These are phyloP conservation scores for Murraya koenigii DNA, from an alignment of 345 rosid genomes.

Conservation along the genomic window DNA sequence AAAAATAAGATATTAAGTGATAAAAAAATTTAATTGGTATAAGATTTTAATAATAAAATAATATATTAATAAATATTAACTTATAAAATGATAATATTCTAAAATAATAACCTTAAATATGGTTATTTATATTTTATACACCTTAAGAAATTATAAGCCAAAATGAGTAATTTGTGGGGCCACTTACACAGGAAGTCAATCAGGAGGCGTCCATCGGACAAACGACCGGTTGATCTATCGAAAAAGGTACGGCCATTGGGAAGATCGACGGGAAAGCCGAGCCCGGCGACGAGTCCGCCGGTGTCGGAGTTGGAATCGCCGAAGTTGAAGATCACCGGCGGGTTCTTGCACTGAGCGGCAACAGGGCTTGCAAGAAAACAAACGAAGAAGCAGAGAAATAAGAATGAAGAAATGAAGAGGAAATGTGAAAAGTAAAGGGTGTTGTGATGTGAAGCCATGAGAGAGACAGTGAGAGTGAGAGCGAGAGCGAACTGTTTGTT, in stretches of 20 bases:
- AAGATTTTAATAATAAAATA: not conserved
- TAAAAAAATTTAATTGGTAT: no score
- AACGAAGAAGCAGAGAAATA: not conserved
- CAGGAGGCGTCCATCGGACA: constrained; percentile 82
- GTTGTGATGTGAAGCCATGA: not conserved
- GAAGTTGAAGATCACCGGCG: constrained; percentile 74
- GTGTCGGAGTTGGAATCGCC: constrained; percentile 96
- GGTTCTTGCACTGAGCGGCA: constrained; percentile 37
- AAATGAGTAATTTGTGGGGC: not conserved
- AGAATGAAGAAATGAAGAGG: not conserved
- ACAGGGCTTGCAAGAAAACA: not conserved
- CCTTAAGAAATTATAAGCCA: not conserved
- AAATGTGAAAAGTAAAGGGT: no score
- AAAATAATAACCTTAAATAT: not conserved
- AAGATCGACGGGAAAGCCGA: constrained; percentile 58
- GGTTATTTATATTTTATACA: not conserved
- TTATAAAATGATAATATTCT: not conserved
- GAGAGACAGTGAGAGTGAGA: not conserved
- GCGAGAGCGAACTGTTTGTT: not conserved
- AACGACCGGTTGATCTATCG: constrained; percentile 63
- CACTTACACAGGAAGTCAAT: constrained; percentile 82
- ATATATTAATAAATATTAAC: not conserved
- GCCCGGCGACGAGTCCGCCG: constrained; percentile 84
- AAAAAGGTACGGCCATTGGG: constrained; percentile 79
- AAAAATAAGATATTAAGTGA: no score